These are phyloP conservation scores for Goffeauzyma gilvescens DNA, from an alignment of 768 basidiomycete species.

Conservation along the genomic window DNA sequence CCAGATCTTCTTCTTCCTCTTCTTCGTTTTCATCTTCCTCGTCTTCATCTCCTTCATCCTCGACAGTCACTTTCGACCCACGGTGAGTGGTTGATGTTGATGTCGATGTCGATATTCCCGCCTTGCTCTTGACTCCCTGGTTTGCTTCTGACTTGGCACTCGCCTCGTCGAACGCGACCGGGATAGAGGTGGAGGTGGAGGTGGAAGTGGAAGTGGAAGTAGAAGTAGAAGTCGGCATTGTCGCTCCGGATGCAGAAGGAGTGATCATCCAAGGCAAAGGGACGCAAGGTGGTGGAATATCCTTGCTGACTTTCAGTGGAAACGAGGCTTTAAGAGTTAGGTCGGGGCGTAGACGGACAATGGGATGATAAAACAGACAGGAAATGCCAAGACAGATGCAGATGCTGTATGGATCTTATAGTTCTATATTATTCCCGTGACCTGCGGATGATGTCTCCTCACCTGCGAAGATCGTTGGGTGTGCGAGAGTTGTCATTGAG, in stretches of 20 bases:
- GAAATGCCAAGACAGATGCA: no score
- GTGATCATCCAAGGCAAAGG: not conserved
- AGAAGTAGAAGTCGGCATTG: not conserved
- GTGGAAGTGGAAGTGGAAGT: not conserved
- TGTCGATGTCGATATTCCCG: not conserved
- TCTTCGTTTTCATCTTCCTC: no score
- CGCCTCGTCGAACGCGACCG: not conserved
- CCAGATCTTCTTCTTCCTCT: constrained; percentile 28
- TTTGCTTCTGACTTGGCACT: not conserved
- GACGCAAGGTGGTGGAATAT: not conserved
- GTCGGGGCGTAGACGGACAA: no score
- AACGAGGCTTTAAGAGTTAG: no score
- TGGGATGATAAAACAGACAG: no score
- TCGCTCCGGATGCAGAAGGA: not conserved
- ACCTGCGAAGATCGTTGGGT: no score
- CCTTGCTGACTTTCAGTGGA: no score
- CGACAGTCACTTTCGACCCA: constrained; percentile 12
- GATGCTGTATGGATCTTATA: no score
- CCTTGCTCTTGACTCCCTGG: not conserved
- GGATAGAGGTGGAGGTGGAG: not conserved
- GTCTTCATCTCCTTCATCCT: no score
- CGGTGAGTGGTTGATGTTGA: not conserved
- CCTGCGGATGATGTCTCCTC: no score
- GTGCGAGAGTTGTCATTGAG: no score
- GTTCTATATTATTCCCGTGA: no score